A percentile compares a stretch with the other conserved stretches of the same genome.
These are phyloP conservation scores for Pyrenophora seminiperda DNA, from an alignment of 2,329 filamentous ascomycete genomes.

Conservation along the genomic window DNA sequence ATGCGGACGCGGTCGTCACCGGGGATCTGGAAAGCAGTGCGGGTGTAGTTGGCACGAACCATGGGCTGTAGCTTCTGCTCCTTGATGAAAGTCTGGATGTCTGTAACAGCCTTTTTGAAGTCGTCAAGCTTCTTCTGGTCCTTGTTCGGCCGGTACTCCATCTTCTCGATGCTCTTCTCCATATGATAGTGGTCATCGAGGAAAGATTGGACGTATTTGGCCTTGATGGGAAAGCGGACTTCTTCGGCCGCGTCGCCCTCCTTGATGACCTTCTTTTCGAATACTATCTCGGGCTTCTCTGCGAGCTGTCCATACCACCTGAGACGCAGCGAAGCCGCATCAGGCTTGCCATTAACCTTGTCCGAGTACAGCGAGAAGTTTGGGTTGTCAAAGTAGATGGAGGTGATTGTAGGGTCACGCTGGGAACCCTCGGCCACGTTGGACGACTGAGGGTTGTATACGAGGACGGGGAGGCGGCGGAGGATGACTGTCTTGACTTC, in stretches of 20 bases:
- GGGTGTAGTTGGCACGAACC: constrained; percentile 87
- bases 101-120: constrained; percentile 73
- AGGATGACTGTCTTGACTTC: constrained; percentile 97
- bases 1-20: constrained; percentile 88
- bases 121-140: constrained; percentile 68
- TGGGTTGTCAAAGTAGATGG: constrained; percentile 91
- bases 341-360: constrained; percentile 76
- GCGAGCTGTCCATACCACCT: constrained; percentile 90
- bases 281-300: constrained; percentile 75
- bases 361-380: constrained; percentile 84
- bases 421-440: constrained; percentile 80
- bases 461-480: constrained; percentile 83
- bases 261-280: constrained; percentile 88
- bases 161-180: constrained; percentile 87
- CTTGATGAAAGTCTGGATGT: constrained; percentile 80
- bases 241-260: constrained; percentile 79
- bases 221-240: constrained; percentile 82
- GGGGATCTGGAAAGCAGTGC: constrained; percentile 95
- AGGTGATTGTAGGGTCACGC: constrained; percentile 86
- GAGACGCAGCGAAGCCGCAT: constrained; percentile 81
- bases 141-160: constrained; percentile 75
- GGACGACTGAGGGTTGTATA: constrained; percentile 87
- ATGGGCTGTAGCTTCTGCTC: constrained; percentile 80
- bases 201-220: constrained; percentile 89
- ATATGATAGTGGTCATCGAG: constrained; percentile 86